Evolutionary conservation across 176 grass and related monocot species (phyloP), one percentile per base, ranked within the genome.

Genomic region (Typha latifolia): DNA sequence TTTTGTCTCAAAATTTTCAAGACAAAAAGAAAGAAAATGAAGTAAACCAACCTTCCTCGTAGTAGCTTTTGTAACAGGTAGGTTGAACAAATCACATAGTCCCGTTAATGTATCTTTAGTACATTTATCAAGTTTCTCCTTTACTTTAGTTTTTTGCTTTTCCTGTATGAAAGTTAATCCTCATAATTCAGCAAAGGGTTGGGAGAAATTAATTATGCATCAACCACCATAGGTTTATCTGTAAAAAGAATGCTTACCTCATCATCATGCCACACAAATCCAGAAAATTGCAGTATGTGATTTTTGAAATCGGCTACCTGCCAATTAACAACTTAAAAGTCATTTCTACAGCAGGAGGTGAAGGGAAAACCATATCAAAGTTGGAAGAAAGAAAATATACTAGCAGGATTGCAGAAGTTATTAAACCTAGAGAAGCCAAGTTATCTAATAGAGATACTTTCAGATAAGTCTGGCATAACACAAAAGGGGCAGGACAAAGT

Each of bases 261-360:
- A 70, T 63, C 71, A 66, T 67, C 34, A 5, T 73, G 66, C 72
- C 61, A 74, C 12, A 74, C 76, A 71, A 84, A 84, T 48, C 82
- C 82, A 31, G 82, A 84, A 69, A 84, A 84, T 64, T 84, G 69
- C 12, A 84, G 75, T 57, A 84, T 68, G 48, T 84, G 71, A 68
- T 65, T 63, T 56, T 84, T 84, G 56, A 61, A 74, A 74, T 79
- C 71, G n/a, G 55, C 59, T 32, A 62, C 76, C 82, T 84, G 75
- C 71, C 57, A 49, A 47, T 48, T 16, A 12, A 50, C 67, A 51
- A 70, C 18, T 16, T 10, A 21, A 59, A 59, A 4, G 53, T 59
- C 5, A 59, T 19, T 19, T 59, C 20, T 59, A 16, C 53, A 59
- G 53, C 53, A 59, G n/a, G 11, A 59, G 53, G 20, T 19, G 18